These are phyloP conservation scores for Elongisporangium anandrum DNA, from an alignment of 352 stramenopile genomes.

Conservation along the genomic window DNA sequence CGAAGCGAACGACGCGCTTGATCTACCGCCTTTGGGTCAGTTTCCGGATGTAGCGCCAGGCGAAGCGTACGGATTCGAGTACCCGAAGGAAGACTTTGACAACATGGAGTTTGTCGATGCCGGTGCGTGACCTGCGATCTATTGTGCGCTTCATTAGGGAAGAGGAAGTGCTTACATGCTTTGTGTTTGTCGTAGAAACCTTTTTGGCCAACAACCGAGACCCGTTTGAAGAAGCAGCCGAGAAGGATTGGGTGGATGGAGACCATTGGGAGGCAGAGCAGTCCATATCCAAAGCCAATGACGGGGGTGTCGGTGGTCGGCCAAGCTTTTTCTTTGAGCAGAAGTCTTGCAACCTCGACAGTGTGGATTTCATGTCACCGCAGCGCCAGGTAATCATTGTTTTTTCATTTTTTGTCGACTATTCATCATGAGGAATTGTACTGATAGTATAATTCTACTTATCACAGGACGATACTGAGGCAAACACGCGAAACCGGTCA, in stretches of 20 bases:
- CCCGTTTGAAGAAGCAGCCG: neutral
- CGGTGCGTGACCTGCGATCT: conserved; percentile 26
- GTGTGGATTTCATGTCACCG: conserved; percentile 62
- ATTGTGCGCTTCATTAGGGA: neutral
- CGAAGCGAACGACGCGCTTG: conserved; percentile 18
- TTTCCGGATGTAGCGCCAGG: conserved; percentile 14
- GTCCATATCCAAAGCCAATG: conserved; percentile 9
- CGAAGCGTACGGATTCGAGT: conserved; percentile 1
- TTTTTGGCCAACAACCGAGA: conserved; percentile 36
- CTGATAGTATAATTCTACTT: neutral
- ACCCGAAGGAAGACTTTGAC: conserved; percentile 12
- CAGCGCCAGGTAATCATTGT: conserved; percentile 7
- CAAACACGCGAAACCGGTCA: neutral
- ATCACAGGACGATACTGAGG: neutral
- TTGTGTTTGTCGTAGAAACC: conserved; percentile 15
- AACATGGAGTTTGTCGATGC: conserved; percentile 72
- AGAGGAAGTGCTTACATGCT: neutral
- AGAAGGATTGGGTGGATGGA: conserved; percentile 6
- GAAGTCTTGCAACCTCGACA: conserved; percentile 67
- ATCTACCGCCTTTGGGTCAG: conserved; percentile 26
- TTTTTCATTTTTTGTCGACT: too few relatives aligned
- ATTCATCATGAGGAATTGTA: neutral
- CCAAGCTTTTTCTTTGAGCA: conserved; percentile 71
- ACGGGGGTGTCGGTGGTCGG: conserved; percentile 9
- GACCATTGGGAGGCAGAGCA: conserved; percentile 26